phyloP scores from a whole-genome alignment of 2,329 filamentous ascomycete species.

The Mariannaea elegans region DNA sequence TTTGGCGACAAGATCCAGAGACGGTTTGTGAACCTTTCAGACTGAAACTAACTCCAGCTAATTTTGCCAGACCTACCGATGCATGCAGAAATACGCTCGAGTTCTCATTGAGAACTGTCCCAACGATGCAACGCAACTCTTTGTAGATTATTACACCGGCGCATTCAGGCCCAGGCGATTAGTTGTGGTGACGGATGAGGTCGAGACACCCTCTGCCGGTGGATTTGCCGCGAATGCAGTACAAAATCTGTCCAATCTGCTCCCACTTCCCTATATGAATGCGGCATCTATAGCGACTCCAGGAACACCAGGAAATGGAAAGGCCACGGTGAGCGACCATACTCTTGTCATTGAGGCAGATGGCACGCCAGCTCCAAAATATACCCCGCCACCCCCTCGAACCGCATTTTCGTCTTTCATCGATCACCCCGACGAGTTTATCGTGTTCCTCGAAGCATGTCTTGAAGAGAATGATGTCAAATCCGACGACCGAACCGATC shows the following conservation, averaged over 20 bases:
- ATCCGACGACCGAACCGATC: conserved; percentile 79
- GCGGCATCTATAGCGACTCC: conserved; percentile 65
- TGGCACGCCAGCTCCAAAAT: conserved; percentile 61
- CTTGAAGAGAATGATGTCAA: conserved; percentile 76
- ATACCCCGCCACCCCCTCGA: conserved; percentile 82
- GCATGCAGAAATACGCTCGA: conserved; percentile 93
- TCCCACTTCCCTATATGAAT: conserved; percentile 88
- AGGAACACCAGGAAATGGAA: conserved; percentile 57
- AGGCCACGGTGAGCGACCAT: conserved; percentile 61
- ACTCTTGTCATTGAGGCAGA: conserved; percentile 61
- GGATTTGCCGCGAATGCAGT: conserved; percentile 76
- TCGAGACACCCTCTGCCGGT: conserved; percentile 48
- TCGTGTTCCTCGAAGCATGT: conserved; percentile 90
- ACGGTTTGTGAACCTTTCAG: conserved; percentile 60
- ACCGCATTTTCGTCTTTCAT: conserved; percentile 97
- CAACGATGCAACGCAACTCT: conserved; percentile 81
- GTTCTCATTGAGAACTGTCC: conserved; percentile 90
- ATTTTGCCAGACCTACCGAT: conserved; percentile 75
- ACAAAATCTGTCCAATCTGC: conserved; percentile 83
- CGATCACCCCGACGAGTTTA: conserved; percentile 91
- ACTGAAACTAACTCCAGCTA: conserved; percentile 33
- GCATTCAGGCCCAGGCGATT: conserved; percentile 79
- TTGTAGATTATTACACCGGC: conserved; percentile 95
- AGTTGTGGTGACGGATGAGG: conserved; percentile 47
- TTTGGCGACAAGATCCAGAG: conserved; percentile 85